Evolutionary conservation across 495 filamentous ascomycete species (phyloP).

Genomic region (Talaromyces nanjingensis): DNA sequence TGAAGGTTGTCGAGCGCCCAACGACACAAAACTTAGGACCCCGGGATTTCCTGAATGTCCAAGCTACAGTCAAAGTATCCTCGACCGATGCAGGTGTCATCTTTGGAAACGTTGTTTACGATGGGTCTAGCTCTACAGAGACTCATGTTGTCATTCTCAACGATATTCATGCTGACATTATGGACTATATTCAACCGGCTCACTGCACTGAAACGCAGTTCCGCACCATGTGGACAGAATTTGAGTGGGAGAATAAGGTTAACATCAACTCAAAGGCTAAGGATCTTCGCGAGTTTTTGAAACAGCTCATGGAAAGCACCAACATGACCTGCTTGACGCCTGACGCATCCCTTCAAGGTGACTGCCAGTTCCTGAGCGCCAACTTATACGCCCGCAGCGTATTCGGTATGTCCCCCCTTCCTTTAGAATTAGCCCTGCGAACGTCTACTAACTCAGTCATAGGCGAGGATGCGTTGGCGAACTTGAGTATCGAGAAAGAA

Average conservation of each 20-base stretch:
- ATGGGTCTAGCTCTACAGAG: constrained; percentile 90
- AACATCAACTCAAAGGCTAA: constrained; percentile 98
- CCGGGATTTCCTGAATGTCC: constrained; percentile 95
- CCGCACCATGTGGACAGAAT: constrained; percentile 99
- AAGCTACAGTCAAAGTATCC: constrained; percentile 98
- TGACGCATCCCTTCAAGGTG: constrained; percentile 91
- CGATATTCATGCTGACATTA: constrained; percentile 98
- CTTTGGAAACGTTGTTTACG: constrained; percentile 98
- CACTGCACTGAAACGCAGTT: constrained; percentile 97
- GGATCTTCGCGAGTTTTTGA: constrained; percentile 83
- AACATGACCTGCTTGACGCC: constrained; percentile 99
- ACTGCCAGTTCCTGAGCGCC: constrained; percentile 96
- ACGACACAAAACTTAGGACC: constrained; percentile 92
- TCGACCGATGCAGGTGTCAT: constrained; percentile 99
- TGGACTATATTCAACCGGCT: constrained; percentile 99
- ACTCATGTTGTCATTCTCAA: constrained; percentile 97
- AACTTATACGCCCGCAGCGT: constrained; percentile 97
- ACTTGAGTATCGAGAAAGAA: constrained; percentile 96
- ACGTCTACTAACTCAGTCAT: constrained; percentile 21
- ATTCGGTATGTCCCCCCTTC: constrained; percentile 69
- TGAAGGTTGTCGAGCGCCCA: constrained; percentile 96
- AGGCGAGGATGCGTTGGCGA: constrained; percentile 99
- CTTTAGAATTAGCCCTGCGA: not conserved
- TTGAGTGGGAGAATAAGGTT: constrained; percentile 99
- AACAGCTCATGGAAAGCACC: constrained; percentile 92